Evolutionary conservation across 495 filamentous ascomycete genomes (phyloP), one percentile per base, ranked within the genome.

Genomic region (Penicillium alfredii): DNA sequence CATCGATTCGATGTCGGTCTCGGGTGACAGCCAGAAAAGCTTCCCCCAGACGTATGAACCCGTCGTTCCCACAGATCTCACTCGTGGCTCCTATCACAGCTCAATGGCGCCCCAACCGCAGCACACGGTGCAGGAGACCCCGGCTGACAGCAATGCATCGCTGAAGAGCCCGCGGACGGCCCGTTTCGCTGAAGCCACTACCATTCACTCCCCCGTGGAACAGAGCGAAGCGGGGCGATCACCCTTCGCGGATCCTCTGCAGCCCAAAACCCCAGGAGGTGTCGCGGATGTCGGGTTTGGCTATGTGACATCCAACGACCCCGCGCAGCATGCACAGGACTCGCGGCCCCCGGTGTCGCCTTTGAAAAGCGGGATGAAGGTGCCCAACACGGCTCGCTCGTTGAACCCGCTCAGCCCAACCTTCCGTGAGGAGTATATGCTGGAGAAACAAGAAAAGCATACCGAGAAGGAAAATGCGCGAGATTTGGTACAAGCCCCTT

Each of bases 221-320:
- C 65, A 71, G 4, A 58, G 47, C 14, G 63, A 68, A 40, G 29
- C 51, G n/a, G 47, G 54, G 30, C 60, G 55, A 32, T 75, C 75
- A 4, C 86, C 86, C 1, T 92, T 93, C 54, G 76, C 76, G 28
- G 78, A 85, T 45, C 75, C 74, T 17, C 74, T 77, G 18, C 47
- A 45, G 32, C 47, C 49, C 10, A 69, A 72, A 30, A 68, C 72
- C 31, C 64, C 71, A 34, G 72, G 76, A 44, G 68, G 74, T 53
- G 69, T 78, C 49, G 86, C 80, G 27, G 88, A 94, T 65, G 77
- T 94, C 36, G 88, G 88, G 38, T 95, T 95, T 61, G 88, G 88
- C 61, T 95, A 94, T 63, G 80, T 95, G 43, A 64, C 76, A 36
- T 67, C 76, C 18, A 73, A 70, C 33, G 63, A 73, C 38, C 55